A percentile compares a stretch with the other conserved stretches of the same genome.
Conservation (phyloP, 805 yeast species). For the Cyberlindnera samutprakarnensis region DNA sequence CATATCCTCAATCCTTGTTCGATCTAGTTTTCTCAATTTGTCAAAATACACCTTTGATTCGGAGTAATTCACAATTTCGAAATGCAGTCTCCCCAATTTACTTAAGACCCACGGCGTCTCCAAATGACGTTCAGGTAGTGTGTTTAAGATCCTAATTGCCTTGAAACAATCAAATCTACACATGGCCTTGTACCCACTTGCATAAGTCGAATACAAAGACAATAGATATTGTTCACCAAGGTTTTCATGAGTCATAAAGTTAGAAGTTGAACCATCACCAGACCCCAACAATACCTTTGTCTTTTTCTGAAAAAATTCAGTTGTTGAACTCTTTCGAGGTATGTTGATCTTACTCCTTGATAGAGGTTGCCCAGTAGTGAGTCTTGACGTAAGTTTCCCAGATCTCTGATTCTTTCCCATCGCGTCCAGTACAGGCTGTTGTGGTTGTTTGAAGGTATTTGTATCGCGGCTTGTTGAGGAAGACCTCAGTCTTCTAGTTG, state of each 20-base stretch:
- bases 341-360: conserved; percentile 11
- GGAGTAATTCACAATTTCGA: conserved; percentile 80
- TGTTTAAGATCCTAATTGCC: conserved; percentile 62
- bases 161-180: conserved; percentile 67
- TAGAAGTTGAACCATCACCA: conserved; percentile 2
- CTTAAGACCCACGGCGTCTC: conserved; percentile 82
- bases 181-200: conserved; percentile 54
- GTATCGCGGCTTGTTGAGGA: conserved; percentile 6
- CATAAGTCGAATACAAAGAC: conserved; percentile 44
- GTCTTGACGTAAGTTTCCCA: conserved; percentile 36
- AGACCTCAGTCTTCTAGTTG: conserved; percentile 28
- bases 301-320: conserved; percentile 15
- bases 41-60: conserved; percentile 61
- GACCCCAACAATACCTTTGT: conserved; percentile 6
- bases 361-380: conserved; percentile 34
- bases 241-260: conserved; percentile 16
- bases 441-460: conserved; percentile 16
- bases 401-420: conserved; percentile 5
- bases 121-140: conserved; percentile 55
- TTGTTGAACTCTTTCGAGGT: conserved; percentile 7
- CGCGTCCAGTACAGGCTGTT: conserved; percentile 4
- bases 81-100: conserved; percentile 72
- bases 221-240: conserved; percentile 35
- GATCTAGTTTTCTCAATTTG: conserved; percentile 58
- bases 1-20: conserved; percentile 81